Base-by-base conservation (phyloP, 208 protist species). In the Trypanosomatidae sp. region DNA sequence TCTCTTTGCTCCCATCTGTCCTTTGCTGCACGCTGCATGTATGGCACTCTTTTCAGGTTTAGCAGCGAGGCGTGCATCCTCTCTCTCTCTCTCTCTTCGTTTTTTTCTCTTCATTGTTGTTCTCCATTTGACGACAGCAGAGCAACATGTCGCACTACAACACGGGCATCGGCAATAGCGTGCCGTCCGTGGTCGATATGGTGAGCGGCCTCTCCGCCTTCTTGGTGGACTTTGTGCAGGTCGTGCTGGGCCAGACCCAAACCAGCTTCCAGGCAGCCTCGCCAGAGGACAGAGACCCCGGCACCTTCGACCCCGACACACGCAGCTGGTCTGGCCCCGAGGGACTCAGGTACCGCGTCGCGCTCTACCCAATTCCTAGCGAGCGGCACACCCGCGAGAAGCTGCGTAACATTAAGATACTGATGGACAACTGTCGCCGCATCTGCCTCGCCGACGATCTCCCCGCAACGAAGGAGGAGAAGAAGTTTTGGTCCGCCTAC, bases 111-210 rank as follows among this genome's bases (percentile, higher is more conserved):
- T n/a, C n/a, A n/a, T n/a, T n/a, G n/a, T n/a, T n/a, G n/a, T n/a
- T n/a, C n/a, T n/a, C n/a, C n/a, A n/a, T n/a, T n/a, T n/a, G n/a
- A n/a, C n/a, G n/a, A n/a, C n/a, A n/a, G n/a, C n/a, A n/a, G n/a
- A n/a, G n/a, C n/a, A n/a, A n/a, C n/a, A n/a, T 97, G 90, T 93
- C 92, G 9, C 90, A 88, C 69, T 95, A 95, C 77, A 90, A 93
- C 76, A 95, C 90, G 1, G 90, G 89, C 58, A 97, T 95, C 76
- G 84, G n/a, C n/a, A n/a, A n/a, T n/a, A n/a, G n/a, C n/a, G n/a
- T n/a, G n/a, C n/a, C n/a, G n/a, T n/a, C n/a, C n/a, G n/a, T n/a
- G n/a, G n/a, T n/a, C n/a, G n/a, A n/a, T n/a, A n/a, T n/a, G n/a
- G n/a, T n/a, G n/a, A n/a, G 83, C 62, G 90, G 89, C 30, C 60